These are phyloP conservation scores for Aspergillus ibericus DNA, from an alignment of 2,329 filamentous ascomycete genomes.

Conservation along the genomic window DNA sequence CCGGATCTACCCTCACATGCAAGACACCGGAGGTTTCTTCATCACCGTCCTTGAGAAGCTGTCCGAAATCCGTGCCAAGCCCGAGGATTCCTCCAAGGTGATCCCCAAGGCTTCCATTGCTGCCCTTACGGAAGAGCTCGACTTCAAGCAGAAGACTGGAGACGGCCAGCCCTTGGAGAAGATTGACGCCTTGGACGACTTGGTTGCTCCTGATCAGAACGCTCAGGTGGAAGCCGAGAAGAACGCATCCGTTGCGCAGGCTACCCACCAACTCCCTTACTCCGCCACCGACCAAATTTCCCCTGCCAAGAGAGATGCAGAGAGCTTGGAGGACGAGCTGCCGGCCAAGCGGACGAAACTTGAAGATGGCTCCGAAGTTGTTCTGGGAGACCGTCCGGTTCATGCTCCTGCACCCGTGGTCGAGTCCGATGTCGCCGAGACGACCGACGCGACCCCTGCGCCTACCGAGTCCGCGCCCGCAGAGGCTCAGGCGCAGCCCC, in stretches of 20 bases:
- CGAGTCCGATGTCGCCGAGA: conserved; percentile 25
- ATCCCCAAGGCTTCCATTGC: conserved; percentile 42
- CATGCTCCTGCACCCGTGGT: conserved; percentile 31
- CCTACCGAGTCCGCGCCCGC: conserved; percentile 15
- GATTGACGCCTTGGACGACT: conserved; percentile 42
- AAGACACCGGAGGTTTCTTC: conserved; percentile 97
- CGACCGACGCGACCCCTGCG: conserved; percentile 26
- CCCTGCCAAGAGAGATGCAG: conserved; percentile 35
- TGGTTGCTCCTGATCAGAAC: conserved; percentile 33
- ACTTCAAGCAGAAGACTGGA: conserved; percentile 33
- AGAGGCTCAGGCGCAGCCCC: conserved; percentile 17
- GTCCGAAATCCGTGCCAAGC: conserved; percentile 75
- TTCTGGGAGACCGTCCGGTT: conserved; percentile 39
- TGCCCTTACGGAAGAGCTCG: conserved; percentile 37
- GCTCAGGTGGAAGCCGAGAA: conserved; percentile 33
- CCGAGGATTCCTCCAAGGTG: conserved; percentile 55
- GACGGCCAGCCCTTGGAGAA: conserved; percentile 35
- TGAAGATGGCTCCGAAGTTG: conserved; percentile 38
- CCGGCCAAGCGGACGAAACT: conserved; percentile 48
- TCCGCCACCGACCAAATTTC: conserved; percentile 28
- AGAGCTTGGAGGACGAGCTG: conserved; percentile 37
- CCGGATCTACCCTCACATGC: conserved; percentile 89
- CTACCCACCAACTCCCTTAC: conserved; percentile 35
- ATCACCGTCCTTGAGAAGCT: conserved; percentile 93
- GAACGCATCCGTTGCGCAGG: conserved; percentile 36